Evolutionary conservation across 768 basidiomycete species (phyloP).

Genomic region (Clitopilus hobsonii): DNA sequence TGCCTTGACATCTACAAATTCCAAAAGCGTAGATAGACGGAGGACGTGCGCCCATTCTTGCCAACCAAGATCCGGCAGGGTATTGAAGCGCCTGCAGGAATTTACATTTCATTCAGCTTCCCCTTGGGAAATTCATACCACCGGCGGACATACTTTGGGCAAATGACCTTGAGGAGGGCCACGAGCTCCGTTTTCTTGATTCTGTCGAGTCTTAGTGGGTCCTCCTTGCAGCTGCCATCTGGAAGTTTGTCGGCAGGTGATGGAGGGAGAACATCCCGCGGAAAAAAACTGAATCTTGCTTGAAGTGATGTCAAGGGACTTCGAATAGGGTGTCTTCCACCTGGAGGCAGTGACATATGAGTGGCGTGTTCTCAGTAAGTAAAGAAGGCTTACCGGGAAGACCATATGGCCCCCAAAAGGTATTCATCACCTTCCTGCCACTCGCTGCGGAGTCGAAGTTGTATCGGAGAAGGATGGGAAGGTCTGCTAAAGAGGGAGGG

Average conservation of each 20-base stretch:
- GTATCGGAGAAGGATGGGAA: no score
- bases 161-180: background rate
- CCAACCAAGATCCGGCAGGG: background rate
- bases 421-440: conserved; percentile 1
- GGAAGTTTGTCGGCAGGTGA: background rate
- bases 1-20: background rate
- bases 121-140: no score
- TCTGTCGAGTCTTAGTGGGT: background rate
- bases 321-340: background rate
- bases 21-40: background rate
- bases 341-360: background rate
- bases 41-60: background rate
- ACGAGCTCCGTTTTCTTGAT: background rate
- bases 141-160: background rate
- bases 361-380: background rate
- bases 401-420: background rate
- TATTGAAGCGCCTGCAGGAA: background rate
- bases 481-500: no score
- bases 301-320: background rate
- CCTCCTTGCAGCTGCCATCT: background rate
- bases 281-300: background rate
- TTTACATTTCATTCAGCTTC: background rate
- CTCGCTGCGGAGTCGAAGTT: no score
- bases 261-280: background rate
- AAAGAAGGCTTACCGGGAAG: background rate